Conservation (phyloP, 192 early-diverging fungal genomes). For the Rhizophlyctis rosea region DNA sequence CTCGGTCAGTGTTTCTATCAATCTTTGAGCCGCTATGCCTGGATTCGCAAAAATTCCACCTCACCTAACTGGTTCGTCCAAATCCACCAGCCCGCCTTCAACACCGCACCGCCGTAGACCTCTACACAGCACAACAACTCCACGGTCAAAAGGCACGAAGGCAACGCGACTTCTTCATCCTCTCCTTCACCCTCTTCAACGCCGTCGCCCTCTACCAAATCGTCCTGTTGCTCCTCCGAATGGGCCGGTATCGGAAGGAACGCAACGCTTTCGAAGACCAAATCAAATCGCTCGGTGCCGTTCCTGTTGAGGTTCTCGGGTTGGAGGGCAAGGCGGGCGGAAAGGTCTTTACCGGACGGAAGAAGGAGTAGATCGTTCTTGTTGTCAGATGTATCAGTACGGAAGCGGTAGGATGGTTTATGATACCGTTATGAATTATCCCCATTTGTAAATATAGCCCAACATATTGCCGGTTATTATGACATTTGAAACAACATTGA, state of each 20-base stretch:
- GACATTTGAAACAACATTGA: no score
- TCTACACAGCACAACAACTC: background rate
- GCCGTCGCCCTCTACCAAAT: slow-evolving; percentile 23
- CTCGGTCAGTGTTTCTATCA: background rate
- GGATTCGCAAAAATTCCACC: background rate
- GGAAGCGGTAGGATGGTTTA: no score
- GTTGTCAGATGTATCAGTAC: no score
- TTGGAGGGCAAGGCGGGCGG: slow-evolving; percentile 20
- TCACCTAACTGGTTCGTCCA: background rate
- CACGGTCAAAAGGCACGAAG: background rate
- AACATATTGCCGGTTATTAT: no score
- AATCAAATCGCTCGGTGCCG: slow-evolving; percentile 22
- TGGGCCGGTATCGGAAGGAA: slow-evolving; percentile 32
- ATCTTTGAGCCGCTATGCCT: background rate
- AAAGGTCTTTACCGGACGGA: background rate
- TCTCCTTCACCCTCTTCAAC: slow-evolving; percentile 21
- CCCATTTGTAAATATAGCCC: no score
- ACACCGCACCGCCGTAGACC: no score
- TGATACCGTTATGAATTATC: no score
- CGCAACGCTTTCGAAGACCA: slow-evolving; percentile 22
- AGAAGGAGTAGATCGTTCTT: no score
- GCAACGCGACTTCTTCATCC: slow-evolving; percentile 26
- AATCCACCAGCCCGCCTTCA: no score
- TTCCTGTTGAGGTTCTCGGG: slow-evolving; percentile 12
- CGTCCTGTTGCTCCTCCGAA: slow-evolving; percentile 18